Evolutionary conservation across 768 basidiomycete genomes (phyloP), one percentile per base, ranked within the genome.

Genomic region (Tricholoma bakamatsutake): DNA sequence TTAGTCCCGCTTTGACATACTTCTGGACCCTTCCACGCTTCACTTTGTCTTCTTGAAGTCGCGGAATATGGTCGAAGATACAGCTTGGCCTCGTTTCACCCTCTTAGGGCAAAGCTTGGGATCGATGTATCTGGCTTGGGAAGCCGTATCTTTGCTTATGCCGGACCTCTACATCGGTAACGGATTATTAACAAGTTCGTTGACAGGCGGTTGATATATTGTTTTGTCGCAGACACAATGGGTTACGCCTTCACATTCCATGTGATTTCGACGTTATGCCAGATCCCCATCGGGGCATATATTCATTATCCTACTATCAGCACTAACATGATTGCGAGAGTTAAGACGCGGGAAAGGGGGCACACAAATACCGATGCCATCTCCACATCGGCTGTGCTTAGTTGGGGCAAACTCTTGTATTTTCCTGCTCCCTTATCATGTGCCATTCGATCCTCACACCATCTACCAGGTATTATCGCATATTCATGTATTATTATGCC

Each of bases 281-380:
- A 75, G 13, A 77, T 92, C 39, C 85, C 90, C 2, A 79, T 96
- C 21, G 93, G 89, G 8, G 89, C 93, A 28, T 99, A 98, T 63
- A 83, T 93, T 9, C 97, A 99, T 69, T 99, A 97, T 66, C 97
- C 97, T 1, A 97, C 91, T 6, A 96, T 99, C 66, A 93, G 91
- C 65, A 88, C 88, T 7, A 86, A 93, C 61, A 98, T 98, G 97
- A 79, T 98, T 33, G 76, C 79, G 50, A 85, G 96, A 34, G 92
- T 97, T 28, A 71, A 75, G 50, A 75, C 76, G 1, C 77, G 88
- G 10, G 70, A 74, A 50, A 69, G 71, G 10, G 81, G 82, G 61
- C 81, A 87, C 60, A 89, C 87, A 18, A 91, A 90, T 62, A 71
- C 77, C 3, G 73, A 74, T 34, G 54, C 63, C 2, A 82, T 89